Base-by-base conservation (phyloP, 1,284 basidiomycete genomes). In the Rhodotorula glutinis region DNA sequence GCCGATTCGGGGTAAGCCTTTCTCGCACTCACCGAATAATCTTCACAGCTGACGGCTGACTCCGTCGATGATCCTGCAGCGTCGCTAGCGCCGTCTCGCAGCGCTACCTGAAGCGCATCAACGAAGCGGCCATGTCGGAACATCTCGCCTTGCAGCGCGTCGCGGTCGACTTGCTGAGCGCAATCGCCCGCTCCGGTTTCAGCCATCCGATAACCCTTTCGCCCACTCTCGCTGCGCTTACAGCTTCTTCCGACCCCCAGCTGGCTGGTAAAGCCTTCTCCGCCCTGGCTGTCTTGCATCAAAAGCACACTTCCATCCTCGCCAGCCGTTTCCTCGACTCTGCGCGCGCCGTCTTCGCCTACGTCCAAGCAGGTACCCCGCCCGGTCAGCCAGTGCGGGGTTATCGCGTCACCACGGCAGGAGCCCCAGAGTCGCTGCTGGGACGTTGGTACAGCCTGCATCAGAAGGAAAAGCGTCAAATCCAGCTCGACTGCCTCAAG, bases 51-150 rank as follows among this genome's bases (percentile, higher is more conserved):
- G 7, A 19, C 25, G n/a, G 30, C 51, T 59, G 51, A 40, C 23
- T 19, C 47, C 38, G 41, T 33, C 21, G 13, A 2, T 17, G 38
- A 43, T n/a, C 29, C 38, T 43, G 8, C 72, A 95, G 94, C 53
- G 91, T 97, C 60, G 91, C 90, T 77, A 94, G 93, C 1, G 90
- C 91, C 4, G 84, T 98, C 46, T 88, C 97, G 3, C 96, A 98
- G 76, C 88, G 92, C 41, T 98, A 97, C 75, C 83, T 98, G 52
- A 81, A 83, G 40, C 87, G 87, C 38, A 91, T 98, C 62, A 81
- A 97, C 44, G 83, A 88, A 2, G 89, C 91, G 1, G 89, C 91
- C 0, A 79, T 92, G 38, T 90, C 90, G 21, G 30, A 60, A 4
- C 83, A 83, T 62, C 73, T 81, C 0, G 83, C 85, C 53, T 87